Evolutionary conservation across 805 yeast genomes (phyloP).

Genomic region (Kregervanrija pseudodelftensis): DNA sequence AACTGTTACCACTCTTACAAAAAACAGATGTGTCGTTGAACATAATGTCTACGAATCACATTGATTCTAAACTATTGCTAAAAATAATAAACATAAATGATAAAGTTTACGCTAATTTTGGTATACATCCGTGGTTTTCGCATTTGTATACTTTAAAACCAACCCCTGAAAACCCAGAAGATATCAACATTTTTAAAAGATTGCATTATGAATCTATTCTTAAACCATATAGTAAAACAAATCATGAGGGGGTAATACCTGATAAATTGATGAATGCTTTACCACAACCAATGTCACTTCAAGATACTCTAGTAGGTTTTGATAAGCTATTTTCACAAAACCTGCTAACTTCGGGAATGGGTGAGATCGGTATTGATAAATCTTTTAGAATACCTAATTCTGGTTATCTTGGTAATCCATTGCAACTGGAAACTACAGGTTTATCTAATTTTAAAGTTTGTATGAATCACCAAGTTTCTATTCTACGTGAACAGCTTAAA

Average conservation of each 20-base stretch:
- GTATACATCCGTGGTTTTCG: constrained; percentile 90
- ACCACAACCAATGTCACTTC: constrained; percentile 54
- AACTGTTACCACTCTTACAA: constrained; percentile 1
- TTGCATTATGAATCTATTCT: constrained; percentile 55
- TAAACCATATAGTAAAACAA: constrained; percentile 25
- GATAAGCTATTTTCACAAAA: constrained; percentile 21
- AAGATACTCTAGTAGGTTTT: constrained; percentile 28
- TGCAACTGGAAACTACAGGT: not conserved
- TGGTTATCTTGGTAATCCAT: constrained; percentile 41
- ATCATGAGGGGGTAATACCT: constrained; percentile 28
- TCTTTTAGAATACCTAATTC: constrained; percentile 56
- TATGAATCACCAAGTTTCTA: constrained; percentile 55
- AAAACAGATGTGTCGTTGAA: constrained; percentile 9
- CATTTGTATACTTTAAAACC: constrained; percentile 47
- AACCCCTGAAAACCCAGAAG: not conserved
- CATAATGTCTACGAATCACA: constrained; percentile 44
- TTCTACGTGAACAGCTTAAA: constrained; percentile 44
- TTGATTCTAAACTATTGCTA: constrained; percentile 27
- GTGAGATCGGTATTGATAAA: constrained; percentile 91
- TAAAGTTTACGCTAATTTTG: constrained; percentile 43
- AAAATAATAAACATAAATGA: constrained; percentile 11
- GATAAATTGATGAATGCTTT: constrained; percentile 23
- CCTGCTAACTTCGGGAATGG: constrained; percentile 38
- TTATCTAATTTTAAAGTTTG: constrained; percentile 39
- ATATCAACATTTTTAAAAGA: constrained; percentile 26